phyloP scores from a whole-genome alignment of 2,329 filamentous ascomycete genomes.

The Dactylellina parvicollis region DNA sequence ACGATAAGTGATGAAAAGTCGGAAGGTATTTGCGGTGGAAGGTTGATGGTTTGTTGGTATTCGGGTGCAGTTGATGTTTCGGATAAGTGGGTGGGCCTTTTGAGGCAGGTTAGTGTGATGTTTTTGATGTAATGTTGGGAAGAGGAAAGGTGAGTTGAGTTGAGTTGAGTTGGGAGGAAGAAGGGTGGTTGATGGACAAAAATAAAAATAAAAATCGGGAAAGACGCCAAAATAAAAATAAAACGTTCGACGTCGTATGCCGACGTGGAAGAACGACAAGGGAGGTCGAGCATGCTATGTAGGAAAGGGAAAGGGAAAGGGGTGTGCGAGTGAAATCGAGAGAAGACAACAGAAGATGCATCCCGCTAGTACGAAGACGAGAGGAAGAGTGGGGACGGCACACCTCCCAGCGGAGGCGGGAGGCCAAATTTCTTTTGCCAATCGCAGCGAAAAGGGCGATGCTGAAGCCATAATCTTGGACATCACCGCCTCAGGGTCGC shows the following conservation, averaged over 20 bases:
- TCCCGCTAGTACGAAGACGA: background rate
- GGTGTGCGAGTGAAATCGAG: constrained; percentile 6
- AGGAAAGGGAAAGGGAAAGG: constrained; percentile 19
- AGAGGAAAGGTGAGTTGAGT: constrained; percentile 19
- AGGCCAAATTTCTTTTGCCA: constrained; percentile 8
- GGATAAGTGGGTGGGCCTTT: constrained; percentile 35
- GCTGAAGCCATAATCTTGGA: background rate
- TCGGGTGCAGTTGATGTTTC: constrained; percentile 43
- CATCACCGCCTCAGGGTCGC: constrained; percentile 2
- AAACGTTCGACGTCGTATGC: constrained; percentile 47
- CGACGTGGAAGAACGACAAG: constrained; percentile 15
- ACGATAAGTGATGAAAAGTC: constrained; percentile 5
- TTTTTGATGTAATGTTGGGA: constrained; percentile 46
- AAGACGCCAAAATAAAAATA: constrained; percentile 39
- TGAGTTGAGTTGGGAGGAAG: constrained; percentile 25
- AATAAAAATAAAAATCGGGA: constrained; percentile 10
- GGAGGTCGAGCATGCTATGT: constrained; percentile 15
- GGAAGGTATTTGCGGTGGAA: constrained; percentile 30
- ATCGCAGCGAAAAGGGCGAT: background rate
- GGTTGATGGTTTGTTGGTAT: constrained; percentile 19
- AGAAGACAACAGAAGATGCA: constrained; percentile 37
- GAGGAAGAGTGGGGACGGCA: constrained; percentile 11
- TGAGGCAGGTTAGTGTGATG: constrained; percentile 37
- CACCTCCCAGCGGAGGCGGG: background rate
- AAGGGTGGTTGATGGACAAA: constrained; percentile 12